Conservation (phyloP, 306 rosid genomes). For the Quercus robur region DNA sequence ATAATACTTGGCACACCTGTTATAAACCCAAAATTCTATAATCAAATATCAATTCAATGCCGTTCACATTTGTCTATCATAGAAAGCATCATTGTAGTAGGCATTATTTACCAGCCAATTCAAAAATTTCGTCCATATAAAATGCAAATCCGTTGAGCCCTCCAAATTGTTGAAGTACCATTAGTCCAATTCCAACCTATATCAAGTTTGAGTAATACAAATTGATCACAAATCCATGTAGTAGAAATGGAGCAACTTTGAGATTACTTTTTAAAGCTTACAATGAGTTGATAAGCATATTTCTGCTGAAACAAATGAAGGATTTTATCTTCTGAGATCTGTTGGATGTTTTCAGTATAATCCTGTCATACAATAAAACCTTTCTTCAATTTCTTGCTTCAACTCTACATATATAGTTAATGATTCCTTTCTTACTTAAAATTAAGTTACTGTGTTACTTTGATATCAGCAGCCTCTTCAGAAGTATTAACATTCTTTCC, state of each 20-base stretch:
- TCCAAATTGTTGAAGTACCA: constrained; percentile 10
- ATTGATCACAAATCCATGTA: too few species aligned
- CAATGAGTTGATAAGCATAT: constrained; percentile 23
- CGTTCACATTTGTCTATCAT: too few species aligned
- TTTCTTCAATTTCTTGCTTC: background rate
- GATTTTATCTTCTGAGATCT: constrained; percentile 15
- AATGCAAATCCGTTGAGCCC: constrained; percentile 5
- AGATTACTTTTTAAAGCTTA: background rate
- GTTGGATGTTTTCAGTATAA: constrained; percentile 2
- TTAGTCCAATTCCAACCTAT: constrained; percentile 20
- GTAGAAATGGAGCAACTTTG: too few species aligned
- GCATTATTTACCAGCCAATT: constrained; percentile 3
- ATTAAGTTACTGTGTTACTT: constrained; percentile 13
- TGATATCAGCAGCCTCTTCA: constrained; percentile 37
- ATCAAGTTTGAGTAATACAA: background rate
- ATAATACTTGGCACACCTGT: constrained; percentile 16
- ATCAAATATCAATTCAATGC: too few species aligned
- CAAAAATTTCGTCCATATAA: constrained; percentile 8
- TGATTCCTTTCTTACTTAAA: too few species aligned
- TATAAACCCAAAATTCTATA: background rate
- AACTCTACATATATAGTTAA: too few species aligned
- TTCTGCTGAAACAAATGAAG: constrained; percentile 28
- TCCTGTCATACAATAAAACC: background rate
- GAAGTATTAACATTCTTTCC: constrained; percentile 26
- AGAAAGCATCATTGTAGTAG: too few species aligned